These are phyloP conservation scores for Neurospora crassa DNA, from an alignment of 2,329 filamentous ascomycete genomes.

Conservation along the genomic window DNA sequence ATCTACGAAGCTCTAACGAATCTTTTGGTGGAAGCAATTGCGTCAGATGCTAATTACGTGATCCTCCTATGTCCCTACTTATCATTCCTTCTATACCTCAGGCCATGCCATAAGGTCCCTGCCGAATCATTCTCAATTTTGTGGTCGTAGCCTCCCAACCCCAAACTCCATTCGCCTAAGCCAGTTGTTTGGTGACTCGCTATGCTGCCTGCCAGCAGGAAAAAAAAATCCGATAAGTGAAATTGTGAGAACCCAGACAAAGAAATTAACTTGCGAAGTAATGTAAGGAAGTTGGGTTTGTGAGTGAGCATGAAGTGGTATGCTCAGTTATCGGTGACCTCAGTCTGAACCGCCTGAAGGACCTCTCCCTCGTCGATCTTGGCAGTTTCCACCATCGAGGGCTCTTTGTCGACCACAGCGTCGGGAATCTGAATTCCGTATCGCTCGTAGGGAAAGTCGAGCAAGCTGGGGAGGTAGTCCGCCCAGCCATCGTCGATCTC, in stretches of 20 bases:
- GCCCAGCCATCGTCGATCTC: slow-evolving; percentile 52
- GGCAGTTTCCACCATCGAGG: slow-evolving; percentile 31
- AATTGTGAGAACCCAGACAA: not conserved
- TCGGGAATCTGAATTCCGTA: slow-evolving; percentile 47
- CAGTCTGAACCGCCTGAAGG: slow-evolving; percentile 9
- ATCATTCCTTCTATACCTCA: not conserved
- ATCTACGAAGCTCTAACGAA: not conserved
- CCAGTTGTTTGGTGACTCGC: not conserved
- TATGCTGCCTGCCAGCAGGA: not conserved
- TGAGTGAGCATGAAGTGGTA: not conserved
- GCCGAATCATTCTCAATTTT: no score
- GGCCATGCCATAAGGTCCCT: no score
- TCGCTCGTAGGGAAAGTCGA: slow-evolving; percentile 46
- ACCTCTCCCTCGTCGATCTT: slow-evolving; percentile 12
- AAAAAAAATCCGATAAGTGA: no score
- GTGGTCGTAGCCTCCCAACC: not conserved
- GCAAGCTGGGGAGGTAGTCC: slow-evolving; percentile 41
- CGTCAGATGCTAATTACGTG: not conserved
- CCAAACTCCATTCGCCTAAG: not conserved
- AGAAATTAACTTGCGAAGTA: not conserved
- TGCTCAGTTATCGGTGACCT: not conserved
- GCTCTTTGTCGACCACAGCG: slow-evolving; percentile 31
- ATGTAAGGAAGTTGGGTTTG: no score
- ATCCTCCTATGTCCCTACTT: not conserved
- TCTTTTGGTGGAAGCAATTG: not conserved